Conservation (phyloP, 148 eudicot species). For the Vaccinium darrowii region DNA sequence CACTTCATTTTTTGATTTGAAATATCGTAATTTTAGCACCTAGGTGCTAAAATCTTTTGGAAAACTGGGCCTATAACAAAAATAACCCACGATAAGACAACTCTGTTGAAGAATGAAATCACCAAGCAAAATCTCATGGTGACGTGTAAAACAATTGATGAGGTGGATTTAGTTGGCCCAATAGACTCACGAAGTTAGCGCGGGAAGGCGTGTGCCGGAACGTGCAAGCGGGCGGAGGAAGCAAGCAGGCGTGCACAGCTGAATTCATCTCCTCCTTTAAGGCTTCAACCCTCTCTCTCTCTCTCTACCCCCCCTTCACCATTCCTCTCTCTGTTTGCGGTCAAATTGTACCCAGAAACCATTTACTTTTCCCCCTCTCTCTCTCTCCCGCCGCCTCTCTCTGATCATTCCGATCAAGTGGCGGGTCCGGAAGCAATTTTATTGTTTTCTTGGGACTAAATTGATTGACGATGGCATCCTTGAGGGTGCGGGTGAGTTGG, state of each 20-base stretch:
- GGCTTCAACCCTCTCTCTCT: no score
- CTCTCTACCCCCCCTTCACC: no score
- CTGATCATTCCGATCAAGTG: not conserved
- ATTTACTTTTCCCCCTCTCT: not conserved
- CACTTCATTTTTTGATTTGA: no score
- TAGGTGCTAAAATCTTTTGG: no score
- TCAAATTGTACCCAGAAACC: not conserved
- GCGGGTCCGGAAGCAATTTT: not conserved
- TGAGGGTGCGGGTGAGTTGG: conserved; percentile 13
- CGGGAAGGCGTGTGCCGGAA: conserved; percentile 23
- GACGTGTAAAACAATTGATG: conserved; percentile 11
- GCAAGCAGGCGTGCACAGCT: not conserved
- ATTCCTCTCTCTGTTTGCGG: not conserved
- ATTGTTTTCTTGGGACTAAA: not conserved
- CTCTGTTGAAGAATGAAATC: no score
- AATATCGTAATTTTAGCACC: no score
- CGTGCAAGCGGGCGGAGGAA: conserved; percentile 18
- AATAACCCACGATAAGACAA: no score
- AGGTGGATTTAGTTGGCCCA: conserved; percentile 10
- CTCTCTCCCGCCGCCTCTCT: not conserved
- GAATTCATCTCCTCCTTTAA: not conserved
- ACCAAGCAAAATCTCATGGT: no score
- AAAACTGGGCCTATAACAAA: no score
- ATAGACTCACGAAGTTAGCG: conserved; percentile 6
- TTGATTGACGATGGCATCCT: conserved; percentile 1